These are phyloP conservation scores for Trichoderma simmonsii DNA, from an alignment of 2,329 filamentous ascomycete genomes.

Conservation along the genomic window DNA sequence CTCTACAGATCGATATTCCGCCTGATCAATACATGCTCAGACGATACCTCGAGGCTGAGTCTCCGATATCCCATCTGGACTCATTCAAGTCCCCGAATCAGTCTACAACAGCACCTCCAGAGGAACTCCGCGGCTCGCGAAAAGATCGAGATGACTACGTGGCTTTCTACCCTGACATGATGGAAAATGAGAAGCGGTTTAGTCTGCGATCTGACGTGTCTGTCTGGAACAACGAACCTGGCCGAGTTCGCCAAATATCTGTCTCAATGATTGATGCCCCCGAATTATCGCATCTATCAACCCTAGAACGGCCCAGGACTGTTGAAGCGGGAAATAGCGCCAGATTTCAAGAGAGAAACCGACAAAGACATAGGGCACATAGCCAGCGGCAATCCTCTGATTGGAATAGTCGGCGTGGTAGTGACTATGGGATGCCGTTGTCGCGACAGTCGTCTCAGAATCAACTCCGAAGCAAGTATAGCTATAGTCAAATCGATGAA, in stretches of 20 bases:
- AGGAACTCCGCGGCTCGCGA: not conserved
- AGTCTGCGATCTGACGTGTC: slow-evolving; percentile 26
- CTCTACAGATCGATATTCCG: not conserved
- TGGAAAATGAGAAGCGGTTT: slow-evolving; percentile 14
- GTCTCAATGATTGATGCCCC: slow-evolving; percentile 13
- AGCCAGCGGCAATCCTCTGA: slow-evolving; percentile 5
- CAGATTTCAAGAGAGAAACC: not conserved
- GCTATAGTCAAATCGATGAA: not conserved
- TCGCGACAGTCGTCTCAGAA: slow-evolving; percentile 13
- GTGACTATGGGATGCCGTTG: not conserved
- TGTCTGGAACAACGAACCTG: slow-evolving; percentile 24
- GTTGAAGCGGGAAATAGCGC: not conserved
- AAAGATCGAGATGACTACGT: not conserved
- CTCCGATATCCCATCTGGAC: not conserved
- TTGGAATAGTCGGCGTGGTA: slow-evolving; percentile 1
- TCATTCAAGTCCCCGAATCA: not conserved
- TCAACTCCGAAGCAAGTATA: slow-evolving; percentile 8
- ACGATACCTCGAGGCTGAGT: slow-evolving; percentile 18
- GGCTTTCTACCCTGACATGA: not conserved
- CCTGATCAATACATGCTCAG: slow-evolving; percentile 18
- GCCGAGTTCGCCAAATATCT: slow-evolving; percentile 14
- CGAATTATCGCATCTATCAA: slow-evolving; percentile 1
- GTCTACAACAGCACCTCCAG: not conserved
- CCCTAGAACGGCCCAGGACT: not conserved
- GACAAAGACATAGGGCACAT: not conserved